These are phyloP conservation scores for Botrytis fragariae DNA, from an alignment of 2,329 filamentous ascomycete species.

Conservation along the genomic window DNA sequence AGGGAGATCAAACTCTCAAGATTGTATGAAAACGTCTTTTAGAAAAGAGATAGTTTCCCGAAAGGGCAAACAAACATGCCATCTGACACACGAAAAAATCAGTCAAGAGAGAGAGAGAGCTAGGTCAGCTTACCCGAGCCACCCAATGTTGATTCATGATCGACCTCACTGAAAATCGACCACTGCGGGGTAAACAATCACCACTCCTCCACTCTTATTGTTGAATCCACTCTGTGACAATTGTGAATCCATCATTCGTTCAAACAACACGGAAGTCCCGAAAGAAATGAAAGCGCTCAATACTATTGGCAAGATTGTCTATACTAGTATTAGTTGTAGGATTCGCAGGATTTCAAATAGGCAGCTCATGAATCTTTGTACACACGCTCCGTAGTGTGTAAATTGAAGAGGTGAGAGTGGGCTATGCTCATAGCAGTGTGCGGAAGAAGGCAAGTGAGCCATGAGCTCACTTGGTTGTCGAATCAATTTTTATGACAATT, in stretches of 20 bases:
- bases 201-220: background rate
- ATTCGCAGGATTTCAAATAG: background rate
- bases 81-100: background rate
- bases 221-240: background rate
- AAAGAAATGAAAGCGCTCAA: background rate
- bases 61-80: background rate
- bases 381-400: too few species aligned
- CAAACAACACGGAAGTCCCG: background rate
- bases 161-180: background rate
- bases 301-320: background rate
- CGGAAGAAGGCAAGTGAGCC: background rate
- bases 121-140: background rate
- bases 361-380: background rate
- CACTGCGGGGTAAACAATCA: background rate
- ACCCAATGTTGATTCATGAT: background rate
- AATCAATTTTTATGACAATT: background rate
- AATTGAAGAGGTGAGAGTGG: background rate
- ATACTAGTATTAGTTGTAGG: background rate
- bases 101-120: too few species aligned
- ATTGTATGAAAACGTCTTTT: background rate
- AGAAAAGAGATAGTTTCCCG: background rate
- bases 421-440: background rate
- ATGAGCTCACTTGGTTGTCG: background rate
- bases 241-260: background rate
- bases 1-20: background rate